Evolutionary conservation across 2,329 filamentous ascomycete genomes (phyloP).

Genomic region (Ceratocystis albifundus): DNA sequence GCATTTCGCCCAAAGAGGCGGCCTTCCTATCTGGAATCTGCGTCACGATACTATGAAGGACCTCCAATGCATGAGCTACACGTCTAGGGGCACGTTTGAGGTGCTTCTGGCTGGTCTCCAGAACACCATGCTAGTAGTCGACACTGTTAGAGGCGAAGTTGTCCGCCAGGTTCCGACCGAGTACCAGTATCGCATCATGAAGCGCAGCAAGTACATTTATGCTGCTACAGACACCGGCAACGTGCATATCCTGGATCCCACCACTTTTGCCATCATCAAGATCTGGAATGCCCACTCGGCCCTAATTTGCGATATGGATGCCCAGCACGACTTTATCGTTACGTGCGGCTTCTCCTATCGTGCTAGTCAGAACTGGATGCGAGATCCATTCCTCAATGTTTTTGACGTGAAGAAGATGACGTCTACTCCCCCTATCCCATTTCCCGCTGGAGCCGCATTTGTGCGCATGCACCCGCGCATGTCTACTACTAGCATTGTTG

Average conservation of each 20-base stretch:
- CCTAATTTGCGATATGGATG: slow-evolving; percentile 92
- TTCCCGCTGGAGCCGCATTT: slow-evolving; percentile 81
- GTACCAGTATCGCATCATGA: slow-evolving; percentile 82
- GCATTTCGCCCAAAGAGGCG: slow-evolving; percentile 77
- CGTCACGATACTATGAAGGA: slow-evolving; percentile 52
- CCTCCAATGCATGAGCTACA: slow-evolving; percentile 89
- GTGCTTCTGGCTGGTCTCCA: slow-evolving; percentile 83
- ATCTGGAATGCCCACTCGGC: slow-evolving; percentile 84
- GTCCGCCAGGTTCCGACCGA: slow-evolving; percentile 59
- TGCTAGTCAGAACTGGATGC: slow-evolving; percentile 59
- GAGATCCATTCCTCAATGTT: slow-evolving; percentile 88
- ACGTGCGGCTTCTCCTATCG: slow-evolving; percentile 88
- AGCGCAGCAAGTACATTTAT: slow-evolving; percentile 78
- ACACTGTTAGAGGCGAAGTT: slow-evolving; percentile 58
- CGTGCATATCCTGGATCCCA: slow-evolving; percentile 75
- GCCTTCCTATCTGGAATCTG: slow-evolving; percentile 80
- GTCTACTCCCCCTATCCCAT: slow-evolving; percentile 82
- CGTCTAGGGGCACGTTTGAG: slow-evolving; percentile 69
- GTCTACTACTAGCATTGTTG: slow-evolving; percentile 87
- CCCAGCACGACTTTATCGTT: slow-evolving; percentile 85
- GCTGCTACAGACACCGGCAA: slow-evolving; percentile 73
- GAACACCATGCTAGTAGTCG: slow-evolving; percentile 67
- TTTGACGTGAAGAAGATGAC: slow-evolving; percentile 88
- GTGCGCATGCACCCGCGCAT: slow-evolving; percentile 94
- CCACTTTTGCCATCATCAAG: slow-evolving; percentile 66